Evolutionary conservation across 495 filamentous ascomycete genomes (phyloP).

Genomic region (Hypoxylon perforatum): DNA sequence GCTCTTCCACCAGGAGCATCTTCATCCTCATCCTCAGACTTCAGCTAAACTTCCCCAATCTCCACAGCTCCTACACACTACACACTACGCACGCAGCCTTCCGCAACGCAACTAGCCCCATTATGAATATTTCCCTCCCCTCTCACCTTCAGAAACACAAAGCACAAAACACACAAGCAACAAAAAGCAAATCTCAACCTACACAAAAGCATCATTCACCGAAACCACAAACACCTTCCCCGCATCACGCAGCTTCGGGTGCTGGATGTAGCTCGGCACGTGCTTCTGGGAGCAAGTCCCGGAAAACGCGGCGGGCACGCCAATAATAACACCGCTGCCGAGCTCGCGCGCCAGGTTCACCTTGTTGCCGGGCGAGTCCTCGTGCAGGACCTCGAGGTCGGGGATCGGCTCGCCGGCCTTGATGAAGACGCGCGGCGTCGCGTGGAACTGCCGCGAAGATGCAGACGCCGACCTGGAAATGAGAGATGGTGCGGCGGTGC

Average conservation of each 20-base stretch:
- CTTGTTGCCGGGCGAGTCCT: constrained; percentile 79
- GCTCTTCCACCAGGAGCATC: too few species aligned
- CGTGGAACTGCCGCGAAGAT: constrained; percentile 61
- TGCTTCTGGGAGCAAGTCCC: constrained; percentile 83
- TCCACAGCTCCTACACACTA: too few species aligned
- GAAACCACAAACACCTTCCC: constrained; percentile 86
- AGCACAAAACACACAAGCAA: constrained; percentile 7
- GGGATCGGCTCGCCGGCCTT: constrained; percentile 72
- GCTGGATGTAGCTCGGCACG: constrained; percentile 83
- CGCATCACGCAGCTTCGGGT: constrained; percentile 75
- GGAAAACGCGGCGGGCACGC: constrained; percentile 89
- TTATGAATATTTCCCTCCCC: too few species aligned
- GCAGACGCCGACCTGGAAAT: too few species aligned
- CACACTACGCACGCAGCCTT: too few species aligned
- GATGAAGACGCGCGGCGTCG: constrained; percentile 61
- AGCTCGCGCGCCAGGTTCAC: constrained; percentile 85
- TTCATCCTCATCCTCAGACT: too few species aligned
- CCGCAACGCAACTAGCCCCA: too few species aligned
- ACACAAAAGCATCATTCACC: constrained; percentile 98
- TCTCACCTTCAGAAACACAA: constrained; percentile 3
- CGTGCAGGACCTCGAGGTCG: constrained; percentile 68
- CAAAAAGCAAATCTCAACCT: constrained; percentile 53
- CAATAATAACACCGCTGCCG: constrained; percentile 80
- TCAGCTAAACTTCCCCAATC: too few species aligned
- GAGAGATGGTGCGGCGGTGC: constrained; percentile 13